phyloP scores from a whole-genome alignment of 768 basidiomycete species.

The Tricholoma sp. region DNA sequence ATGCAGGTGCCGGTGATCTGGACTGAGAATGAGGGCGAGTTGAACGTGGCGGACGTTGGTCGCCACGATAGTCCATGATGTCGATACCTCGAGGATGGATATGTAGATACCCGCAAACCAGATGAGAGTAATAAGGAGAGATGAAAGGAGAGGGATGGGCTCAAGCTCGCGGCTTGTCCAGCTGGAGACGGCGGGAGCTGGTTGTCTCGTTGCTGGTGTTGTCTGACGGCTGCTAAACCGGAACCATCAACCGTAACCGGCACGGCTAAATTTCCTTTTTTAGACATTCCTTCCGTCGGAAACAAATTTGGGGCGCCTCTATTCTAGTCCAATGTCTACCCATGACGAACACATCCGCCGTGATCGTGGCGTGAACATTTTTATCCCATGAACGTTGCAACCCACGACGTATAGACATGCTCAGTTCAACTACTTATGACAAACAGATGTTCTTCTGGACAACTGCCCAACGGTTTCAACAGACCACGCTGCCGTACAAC shows the following conservation, averaged over 20 bases:
- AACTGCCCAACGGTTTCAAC: no score
- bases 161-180: background rate
- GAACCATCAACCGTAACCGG: background rate
- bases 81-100: constrained; percentile 4
- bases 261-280: background rate
- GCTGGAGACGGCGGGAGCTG: background rate
- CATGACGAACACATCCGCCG: no score
- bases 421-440: no score
- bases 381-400: no score
- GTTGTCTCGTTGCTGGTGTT: background rate
- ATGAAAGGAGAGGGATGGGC: constrained; percentile 1
- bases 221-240: background rate
- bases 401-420: no score
- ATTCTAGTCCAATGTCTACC: no score
- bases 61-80: constrained; percentile 36
- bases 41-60: constrained; percentile 52
- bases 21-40: constrained; percentile 42
- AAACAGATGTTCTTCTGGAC: no score
- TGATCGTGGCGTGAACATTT: no score
- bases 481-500: no score
- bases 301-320: no score
- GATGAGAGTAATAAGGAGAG: background rate
- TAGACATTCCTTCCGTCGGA: background rate
- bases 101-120: background rate
- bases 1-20: constrained; percentile 33